Percentiles rank a stretch among this genome's conserved stretches.
phyloP scores from a whole-genome alignment of 352 stramenopile species.

The Pilasporangium apinafurcum region DNA sequence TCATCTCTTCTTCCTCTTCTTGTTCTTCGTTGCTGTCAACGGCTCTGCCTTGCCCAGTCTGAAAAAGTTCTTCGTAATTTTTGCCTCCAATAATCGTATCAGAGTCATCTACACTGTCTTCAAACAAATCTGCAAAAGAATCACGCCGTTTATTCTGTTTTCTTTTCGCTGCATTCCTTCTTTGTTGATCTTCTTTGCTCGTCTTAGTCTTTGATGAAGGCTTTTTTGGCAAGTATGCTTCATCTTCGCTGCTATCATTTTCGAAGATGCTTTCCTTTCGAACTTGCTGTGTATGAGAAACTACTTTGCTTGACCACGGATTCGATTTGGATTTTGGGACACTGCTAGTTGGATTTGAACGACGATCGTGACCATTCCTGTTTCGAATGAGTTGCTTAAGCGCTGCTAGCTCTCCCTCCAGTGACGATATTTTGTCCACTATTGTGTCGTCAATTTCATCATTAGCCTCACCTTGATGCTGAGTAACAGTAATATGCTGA shows the following conservation, averaged over 20 bases:
- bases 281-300: not conserved
- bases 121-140: constrained; percentile 75
- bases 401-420: constrained; percentile 56
- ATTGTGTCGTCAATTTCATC: constrained; percentile 63
- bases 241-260: constrained; percentile 43
- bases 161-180: constrained; percentile 1
- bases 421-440: constrained; percentile 72
- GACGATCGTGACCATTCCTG: constrained; percentile 20
- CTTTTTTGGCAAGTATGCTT: constrained; percentile 10
- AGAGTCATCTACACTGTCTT: constrained; percentile 27
- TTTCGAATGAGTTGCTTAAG: constrained; percentile 64
- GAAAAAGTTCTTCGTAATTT: constrained; percentile 59
- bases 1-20: constrained; percentile 9
- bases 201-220: constrained; percentile 8
- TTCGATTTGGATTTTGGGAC: not conserved
- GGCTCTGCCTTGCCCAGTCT: constrained; percentile 8
- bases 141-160: constrained; percentile 28
- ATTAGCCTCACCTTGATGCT: constrained; percentile 11
- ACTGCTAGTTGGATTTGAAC: constrained; percentile 1
- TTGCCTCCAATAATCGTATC: constrained; percentile 14
- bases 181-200: constrained; percentile 1
- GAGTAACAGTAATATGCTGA: too few species aligned
- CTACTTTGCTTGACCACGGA: not conserved
- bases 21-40: constrained; percentile 9
- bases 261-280: constrained; percentile 78